phyloP scores from a whole-genome alignment of 208 protist species.

The Trypanosoma melophagium region DNA sequence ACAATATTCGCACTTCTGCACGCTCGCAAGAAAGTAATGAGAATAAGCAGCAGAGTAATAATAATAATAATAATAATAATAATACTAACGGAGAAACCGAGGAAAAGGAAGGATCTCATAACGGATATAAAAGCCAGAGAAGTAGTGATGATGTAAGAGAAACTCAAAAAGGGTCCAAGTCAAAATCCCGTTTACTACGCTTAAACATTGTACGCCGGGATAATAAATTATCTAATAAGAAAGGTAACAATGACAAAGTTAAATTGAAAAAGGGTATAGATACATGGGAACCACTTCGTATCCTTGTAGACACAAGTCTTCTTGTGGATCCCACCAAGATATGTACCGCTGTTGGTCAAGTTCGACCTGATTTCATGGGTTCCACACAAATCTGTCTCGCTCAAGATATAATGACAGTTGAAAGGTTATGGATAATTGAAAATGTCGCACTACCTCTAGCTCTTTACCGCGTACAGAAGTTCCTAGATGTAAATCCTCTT shows the following conservation, averaged over 20 bases:
- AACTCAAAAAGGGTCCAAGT: not conserved
- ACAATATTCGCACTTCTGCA: not conserved
- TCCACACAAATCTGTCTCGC: constrained; percentile 32
- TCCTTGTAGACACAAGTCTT: constrained; percentile 42
- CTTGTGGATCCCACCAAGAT: constrained; percentile 29
- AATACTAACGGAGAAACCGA: too few species aligned
- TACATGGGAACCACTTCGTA: constrained; percentile 32
- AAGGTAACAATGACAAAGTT: not conserved
- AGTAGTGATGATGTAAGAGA: not conserved
- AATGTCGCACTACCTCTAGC: constrained; percentile 32
- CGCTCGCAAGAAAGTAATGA: not conserved
- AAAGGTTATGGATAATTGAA: constrained; percentile 45
- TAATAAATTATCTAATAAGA: not conserved
- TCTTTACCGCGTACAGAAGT: constrained; percentile 25
- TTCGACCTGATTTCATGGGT: constrained; percentile 37
- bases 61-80: not conserved
- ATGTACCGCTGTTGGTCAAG: constrained; percentile 28
- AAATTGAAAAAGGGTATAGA: not conserved
- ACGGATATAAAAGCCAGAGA: not conserved
- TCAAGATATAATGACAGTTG: constrained; percentile 42
- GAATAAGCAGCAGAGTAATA: not conserved
- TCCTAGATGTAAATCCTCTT: constrained; percentile 33
- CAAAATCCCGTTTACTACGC: not conserved
- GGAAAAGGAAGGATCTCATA: too few species aligned
- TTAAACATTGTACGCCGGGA: not conserved